Percentiles rank a stretch among this genome's conserved stretches.
Conservation (phyloP, 2,329 filamentous ascomycete genomes). For the Aspergillus sp. region DNA sequence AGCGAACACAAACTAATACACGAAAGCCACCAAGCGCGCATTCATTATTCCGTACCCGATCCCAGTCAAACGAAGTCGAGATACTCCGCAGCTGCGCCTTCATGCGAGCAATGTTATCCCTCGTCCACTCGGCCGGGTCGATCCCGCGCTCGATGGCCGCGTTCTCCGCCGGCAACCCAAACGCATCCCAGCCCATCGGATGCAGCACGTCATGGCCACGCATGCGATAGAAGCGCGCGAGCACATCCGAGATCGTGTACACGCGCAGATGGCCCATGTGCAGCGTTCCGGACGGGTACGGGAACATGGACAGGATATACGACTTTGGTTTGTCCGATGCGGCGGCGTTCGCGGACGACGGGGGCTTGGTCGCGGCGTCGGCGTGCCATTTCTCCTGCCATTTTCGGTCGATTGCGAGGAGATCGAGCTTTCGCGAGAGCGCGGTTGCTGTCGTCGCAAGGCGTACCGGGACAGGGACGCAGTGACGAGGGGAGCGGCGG, state of each 20-base stretch:
- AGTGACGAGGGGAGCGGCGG: slow-evolving; percentile 14
- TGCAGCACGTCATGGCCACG: slow-evolving; percentile 73
- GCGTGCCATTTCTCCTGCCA: slow-evolving; percentile 54
- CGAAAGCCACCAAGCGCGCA: slow-evolving; percentile 5
- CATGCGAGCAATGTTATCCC: slow-evolving; percentile 78
- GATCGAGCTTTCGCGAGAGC: slow-evolving; percentile 35
- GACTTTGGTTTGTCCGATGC: slow-evolving; percentile 37
- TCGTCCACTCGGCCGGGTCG: slow-evolving; percentile 76
- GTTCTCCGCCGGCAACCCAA: slow-evolving; percentile 88
- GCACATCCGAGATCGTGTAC: slow-evolving; percentile 85
- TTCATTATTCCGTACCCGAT: slow-evolving; percentile 56
- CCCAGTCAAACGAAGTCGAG: slow-evolving; percentile 83
- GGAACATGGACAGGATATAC: slow-evolving; percentile 89
- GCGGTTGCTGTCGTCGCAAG: slow-evolving; percentile 23
- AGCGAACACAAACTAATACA: background rate
- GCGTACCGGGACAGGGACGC: slow-evolving; percentile 15
- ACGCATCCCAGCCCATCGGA: slow-evolving; percentile 95
- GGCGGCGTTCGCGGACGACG: background rate
- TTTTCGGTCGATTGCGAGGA: slow-evolving; percentile 51
- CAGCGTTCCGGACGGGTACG: slow-evolving; percentile 82
- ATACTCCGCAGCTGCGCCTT: slow-evolving; percentile 75
- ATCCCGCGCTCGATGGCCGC: slow-evolving; percentile 81
- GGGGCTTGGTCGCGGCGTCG: slow-evolving; percentile 9
- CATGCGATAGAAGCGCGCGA: slow-evolving; percentile 73
- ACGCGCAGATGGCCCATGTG: slow-evolving; percentile 86